Evolutionary conservation across 1,284 basidiomycete species (phyloP).

Genomic region (Cryptococcus sp.): DNA sequence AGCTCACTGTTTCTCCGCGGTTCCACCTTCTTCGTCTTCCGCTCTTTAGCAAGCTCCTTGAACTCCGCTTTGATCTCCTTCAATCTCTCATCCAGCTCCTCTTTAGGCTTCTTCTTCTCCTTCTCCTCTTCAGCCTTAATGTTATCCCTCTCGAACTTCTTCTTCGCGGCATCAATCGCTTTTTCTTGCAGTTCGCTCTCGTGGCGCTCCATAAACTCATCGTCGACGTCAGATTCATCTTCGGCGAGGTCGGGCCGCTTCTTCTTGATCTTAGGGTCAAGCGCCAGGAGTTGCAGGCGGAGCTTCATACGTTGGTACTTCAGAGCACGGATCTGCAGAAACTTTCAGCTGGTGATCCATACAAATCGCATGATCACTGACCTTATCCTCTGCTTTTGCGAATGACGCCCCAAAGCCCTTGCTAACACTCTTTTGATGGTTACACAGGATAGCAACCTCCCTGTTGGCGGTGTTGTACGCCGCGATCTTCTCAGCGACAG

Average conservation of each 20-base stretch:
- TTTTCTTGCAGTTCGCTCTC: conserved; percentile 77
- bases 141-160: conserved; percentile 86
- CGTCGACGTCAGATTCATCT: conserved; percentile 89
- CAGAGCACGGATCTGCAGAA: conserved; percentile 60
- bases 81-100: conserved; percentile 73
- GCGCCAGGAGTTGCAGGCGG: conserved; percentile 72
- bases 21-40: conserved; percentile 71
- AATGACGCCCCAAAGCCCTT: conserved; percentile 90
- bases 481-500: conserved; percentile 87
- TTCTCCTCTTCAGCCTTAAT: conserved; percentile 77
- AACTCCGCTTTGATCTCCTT: conserved; percentile 77
- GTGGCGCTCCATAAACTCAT: conserved; percentile 80
- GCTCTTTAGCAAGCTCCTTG: conserved; percentile 66
- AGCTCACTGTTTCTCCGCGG: conserved; percentile 61
- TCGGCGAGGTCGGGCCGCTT: conserved; percentile 70
- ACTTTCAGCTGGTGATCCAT: not conserved
- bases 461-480: conserved; percentile 95
- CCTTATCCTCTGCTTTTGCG: conserved; percentile 88
- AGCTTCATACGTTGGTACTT: conserved; percentile 95
- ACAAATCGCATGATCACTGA: too few relatives aligned
- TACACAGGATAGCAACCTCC: conserved; percentile 92
- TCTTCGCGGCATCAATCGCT: conserved; percentile 81
- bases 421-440: conserved; percentile 91
- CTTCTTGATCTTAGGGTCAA: conserved; percentile 79
- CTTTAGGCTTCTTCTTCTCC: conserved; percentile 64